Conservation (phyloP, 495 filamentous ascomycete species). For the Hapsidospora chrysogenum region DNA sequence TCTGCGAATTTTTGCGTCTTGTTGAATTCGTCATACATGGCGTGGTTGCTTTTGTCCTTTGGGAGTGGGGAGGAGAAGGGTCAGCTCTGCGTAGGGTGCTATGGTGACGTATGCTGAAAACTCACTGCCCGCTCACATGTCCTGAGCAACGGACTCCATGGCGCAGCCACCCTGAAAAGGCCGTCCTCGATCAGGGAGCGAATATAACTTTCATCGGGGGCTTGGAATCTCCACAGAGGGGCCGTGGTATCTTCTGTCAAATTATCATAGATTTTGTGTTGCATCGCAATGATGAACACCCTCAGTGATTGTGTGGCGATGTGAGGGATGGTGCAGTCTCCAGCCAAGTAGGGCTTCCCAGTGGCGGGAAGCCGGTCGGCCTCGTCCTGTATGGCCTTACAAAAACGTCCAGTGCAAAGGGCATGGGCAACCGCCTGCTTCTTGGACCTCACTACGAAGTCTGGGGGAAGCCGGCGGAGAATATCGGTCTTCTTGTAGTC, state of each 20-base stretch:
- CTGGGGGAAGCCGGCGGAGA: slow-evolving; percentile 2
- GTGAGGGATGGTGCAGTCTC: slow-evolving; percentile 2
- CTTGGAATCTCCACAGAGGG: not conserved
- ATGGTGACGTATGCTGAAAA: not conserved
- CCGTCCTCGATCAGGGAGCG: not conserved
- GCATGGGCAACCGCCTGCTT: slow-evolving; percentile 5
- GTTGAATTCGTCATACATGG: not conserved
- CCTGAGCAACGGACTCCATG: not conserved
- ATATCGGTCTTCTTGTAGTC: slow-evolving; percentile 2
- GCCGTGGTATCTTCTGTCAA: slow-evolving; percentile 3
- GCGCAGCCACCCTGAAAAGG: not conserved
- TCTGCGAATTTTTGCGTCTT: not conserved
- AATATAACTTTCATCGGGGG: not conserved
- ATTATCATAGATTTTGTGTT: slow-evolving; percentile 3
- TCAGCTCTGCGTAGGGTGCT: not conserved
- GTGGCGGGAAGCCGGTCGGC: not conserved
- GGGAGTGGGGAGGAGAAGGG: not conserved
- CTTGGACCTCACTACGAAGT: slow-evolving; percentile 5
- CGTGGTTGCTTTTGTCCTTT: not conserved
- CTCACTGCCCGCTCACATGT: not conserved
- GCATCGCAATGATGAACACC: slow-evolving; percentile 3
- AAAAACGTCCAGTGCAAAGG: slow-evolving; percentile 3
- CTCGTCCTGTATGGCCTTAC: slow-evolving; percentile 1
- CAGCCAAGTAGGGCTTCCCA: not conserved
- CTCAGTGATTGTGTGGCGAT: slow-evolving; percentile 3